A percentile compares a stretch with the other conserved stretches of the same genome.
Evolutionary conservation across 257 asterid genomes (phyloP).

Genomic region (Salvia splendens): DNA sequence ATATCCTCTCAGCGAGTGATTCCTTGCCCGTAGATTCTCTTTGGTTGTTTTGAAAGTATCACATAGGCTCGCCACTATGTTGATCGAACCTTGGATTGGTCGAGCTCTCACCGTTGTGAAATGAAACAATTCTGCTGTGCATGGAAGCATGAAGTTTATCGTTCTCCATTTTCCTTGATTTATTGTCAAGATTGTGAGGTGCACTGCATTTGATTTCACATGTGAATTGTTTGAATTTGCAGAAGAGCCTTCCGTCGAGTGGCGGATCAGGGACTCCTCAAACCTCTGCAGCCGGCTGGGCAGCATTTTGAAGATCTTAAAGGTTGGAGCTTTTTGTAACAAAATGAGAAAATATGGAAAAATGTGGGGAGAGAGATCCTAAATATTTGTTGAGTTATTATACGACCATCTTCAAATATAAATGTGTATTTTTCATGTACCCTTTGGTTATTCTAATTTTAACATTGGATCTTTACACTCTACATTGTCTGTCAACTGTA

Average conservation of each 20-base stretch:
- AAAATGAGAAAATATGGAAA: slow-evolving; percentile 6
- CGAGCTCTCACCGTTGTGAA: neutral
- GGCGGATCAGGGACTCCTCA: slow-evolving; percentile 62
- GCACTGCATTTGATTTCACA: neutral
- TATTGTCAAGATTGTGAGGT: neutral
- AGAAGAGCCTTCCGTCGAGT: slow-evolving; percentile 79
- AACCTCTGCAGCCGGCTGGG: slow-evolving; percentile 95
- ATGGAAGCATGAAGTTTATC: neutral
- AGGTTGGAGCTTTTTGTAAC: slow-evolving; percentile 22
- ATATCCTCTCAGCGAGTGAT: neutral
- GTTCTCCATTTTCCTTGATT: neutral
- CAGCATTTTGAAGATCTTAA: slow-evolving; percentile 66
- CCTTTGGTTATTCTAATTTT: neutral
- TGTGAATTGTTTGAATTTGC: slow-evolving; percentile 39
- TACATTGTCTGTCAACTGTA: neutral
- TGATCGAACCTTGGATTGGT: neutral
- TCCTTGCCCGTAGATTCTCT: neutral
- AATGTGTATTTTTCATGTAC: slow-evolving; percentile 20
- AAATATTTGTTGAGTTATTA: slow-evolving; percentile 26
- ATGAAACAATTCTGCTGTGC: neutral
- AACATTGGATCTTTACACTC: neutral
- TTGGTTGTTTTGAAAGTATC: neutral
- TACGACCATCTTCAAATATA: slow-evolving; percentile 27
- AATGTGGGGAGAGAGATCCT: slow-evolving; percentile 19
- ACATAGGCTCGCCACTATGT: neutral